Evolutionary conservation across 2,329 filamentous ascomycete genomes (phyloP), one percentile per base, ranked within the genome.

Genomic region (Fusarium odoratissimum): DNA sequence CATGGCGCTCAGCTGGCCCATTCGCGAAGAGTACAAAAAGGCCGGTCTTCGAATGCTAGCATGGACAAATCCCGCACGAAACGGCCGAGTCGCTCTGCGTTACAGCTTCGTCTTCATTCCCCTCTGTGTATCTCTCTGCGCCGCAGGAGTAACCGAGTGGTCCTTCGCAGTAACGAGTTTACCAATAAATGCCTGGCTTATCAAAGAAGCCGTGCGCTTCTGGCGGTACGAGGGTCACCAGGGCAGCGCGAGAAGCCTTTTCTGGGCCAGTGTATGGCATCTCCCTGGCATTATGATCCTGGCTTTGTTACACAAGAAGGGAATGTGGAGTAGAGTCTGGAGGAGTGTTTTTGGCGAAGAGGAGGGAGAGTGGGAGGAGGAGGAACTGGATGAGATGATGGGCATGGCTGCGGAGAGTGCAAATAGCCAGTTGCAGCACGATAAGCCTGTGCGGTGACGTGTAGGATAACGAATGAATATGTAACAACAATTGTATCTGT

Each of bases 181-280:
- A 44, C 89, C 93, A 6, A 90, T 97, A 69, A 99, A 99, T 80
- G 85, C 87, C 37, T 99, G 96, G 96, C 89, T 99, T 75, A 86
- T 91, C 13, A 88, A 90, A 60, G 92, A 97, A 81, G 94, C 95
- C 0, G 89, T 93, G 76, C 86, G 87, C 41, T 98, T 98, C 83
- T 97, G 93, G 91, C 89, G 88, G 71, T 85, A 89, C 33, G 90
- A 94, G 77, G 95, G 95, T 17, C 89, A 92, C 69, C 91, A 91
- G 75, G 95, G 95, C 5, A 94, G 89, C 23, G 95, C 96, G 5
- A 89, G 94, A 62, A 91, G 92, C 0, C 82, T 99, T 58, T 99
- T 99, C 82, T 99, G 96, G 96, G 95, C 96, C 4, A 97, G 94
- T 80, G 94, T 99, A 14, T 98, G 95, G 96, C 95, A 98, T 83